A percentile compares a stretch with the other conserved stretches of the same genome.
These are phyloP conservation scores for Suhomyces bokatorum DNA, from an alignment of 1,139 yeast genomes.

Conservation along the genomic window DNA sequence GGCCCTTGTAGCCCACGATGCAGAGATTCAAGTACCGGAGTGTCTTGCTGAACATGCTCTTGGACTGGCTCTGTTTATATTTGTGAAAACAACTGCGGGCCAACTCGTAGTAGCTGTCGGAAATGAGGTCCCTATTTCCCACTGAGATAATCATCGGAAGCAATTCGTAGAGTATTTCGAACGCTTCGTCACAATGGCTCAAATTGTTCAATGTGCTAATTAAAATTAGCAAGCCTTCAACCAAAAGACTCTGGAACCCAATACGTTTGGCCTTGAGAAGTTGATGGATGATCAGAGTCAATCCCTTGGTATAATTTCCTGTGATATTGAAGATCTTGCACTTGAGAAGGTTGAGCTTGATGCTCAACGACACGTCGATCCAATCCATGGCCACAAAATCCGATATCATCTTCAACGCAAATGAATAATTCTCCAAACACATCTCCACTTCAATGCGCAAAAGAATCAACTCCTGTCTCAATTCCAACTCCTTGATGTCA, in stretches of 20 bases:
- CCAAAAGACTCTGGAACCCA: slow-evolving; percentile 40
- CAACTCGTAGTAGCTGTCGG: slow-evolving; percentile 40
- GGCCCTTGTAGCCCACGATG: slow-evolving; percentile 44
- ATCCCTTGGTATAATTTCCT: slow-evolving; percentile 40
- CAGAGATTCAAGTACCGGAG: slow-evolving; percentile 41
- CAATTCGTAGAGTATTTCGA: slow-evolving; percentile 31
- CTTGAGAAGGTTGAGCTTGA: slow-evolving; percentile 46
- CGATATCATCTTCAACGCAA: slow-evolving; percentile 40
- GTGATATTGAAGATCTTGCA: slow-evolving; percentile 40
- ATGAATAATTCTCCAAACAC: slow-evolving; percentile 30
- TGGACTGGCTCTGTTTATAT: slow-evolving; percentile 14
- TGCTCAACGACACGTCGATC: slow-evolving; percentile 38
- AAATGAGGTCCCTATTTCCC: slow-evolving; percentile 33
- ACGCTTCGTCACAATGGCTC: slow-evolving; percentile 39
- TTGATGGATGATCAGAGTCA: slow-evolving; percentile 48
- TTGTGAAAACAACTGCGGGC: slow-evolving; percentile 30
- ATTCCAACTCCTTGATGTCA: slow-evolving; percentile 34
- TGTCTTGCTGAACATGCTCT: slow-evolving; percentile 24
- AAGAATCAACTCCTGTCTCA: slow-evolving; percentile 29
- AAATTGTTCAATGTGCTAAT: slow-evolving; percentile 39
- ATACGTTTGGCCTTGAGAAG: slow-evolving; percentile 41
- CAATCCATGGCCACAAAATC: slow-evolving; percentile 23
- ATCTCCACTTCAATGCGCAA: slow-evolving; percentile 24
- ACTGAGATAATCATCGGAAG: slow-evolving; percentile 44
- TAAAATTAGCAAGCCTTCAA: slow-evolving; percentile 43